phyloP scores from a whole-genome alignment of 1,284 basidiomycete genomes.

The Erythrobasidium hasegawianum region DNA sequence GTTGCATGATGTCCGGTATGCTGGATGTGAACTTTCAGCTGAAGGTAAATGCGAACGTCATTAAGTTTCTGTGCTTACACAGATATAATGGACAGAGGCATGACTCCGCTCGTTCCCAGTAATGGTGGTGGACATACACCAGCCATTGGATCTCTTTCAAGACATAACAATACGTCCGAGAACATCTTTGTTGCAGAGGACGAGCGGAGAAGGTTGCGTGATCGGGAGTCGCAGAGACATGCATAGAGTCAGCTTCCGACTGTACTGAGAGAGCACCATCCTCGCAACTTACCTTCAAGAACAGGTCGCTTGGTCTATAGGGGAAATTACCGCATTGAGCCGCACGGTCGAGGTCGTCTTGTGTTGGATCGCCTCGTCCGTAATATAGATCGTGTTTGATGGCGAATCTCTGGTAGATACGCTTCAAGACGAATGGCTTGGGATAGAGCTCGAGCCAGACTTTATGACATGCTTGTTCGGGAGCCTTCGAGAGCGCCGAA shows the following conservation, averaged over 20 bases:
- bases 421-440: conserved; percentile 40
- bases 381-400: conserved; percentile 45
- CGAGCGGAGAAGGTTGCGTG: background rate
- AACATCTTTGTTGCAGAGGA: conserved; percentile 53
- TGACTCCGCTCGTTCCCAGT: conserved; percentile 57
- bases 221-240: no score
- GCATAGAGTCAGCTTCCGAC: background rate
- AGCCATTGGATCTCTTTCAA: conserved; percentile 56
- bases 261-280: background rate
- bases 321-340: conserved; percentile 52
- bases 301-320: conserved; percentile 52
- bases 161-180: conserved; percentile 55
- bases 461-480: conserved; percentile 5
- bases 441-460: conserved; percentile 40
- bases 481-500: conserved; percentile 8
- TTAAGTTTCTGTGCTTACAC: conserved; percentile 45
- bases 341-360: conserved; percentile 51
- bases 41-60: background rate
- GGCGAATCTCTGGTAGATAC: conserved; percentile 42
- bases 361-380: conserved; percentile 38
- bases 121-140: conserved; percentile 57
- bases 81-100: conserved; percentile 56
- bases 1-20: conserved; percentile 61
- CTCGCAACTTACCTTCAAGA: conserved; percentile 50
- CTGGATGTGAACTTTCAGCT: conserved; percentile 49